Evolutionary conservation across 2,329 filamentous ascomycete genomes (phyloP), one percentile per base, ranked within the genome.

Genomic region (Aspergillus sp.): DNA sequence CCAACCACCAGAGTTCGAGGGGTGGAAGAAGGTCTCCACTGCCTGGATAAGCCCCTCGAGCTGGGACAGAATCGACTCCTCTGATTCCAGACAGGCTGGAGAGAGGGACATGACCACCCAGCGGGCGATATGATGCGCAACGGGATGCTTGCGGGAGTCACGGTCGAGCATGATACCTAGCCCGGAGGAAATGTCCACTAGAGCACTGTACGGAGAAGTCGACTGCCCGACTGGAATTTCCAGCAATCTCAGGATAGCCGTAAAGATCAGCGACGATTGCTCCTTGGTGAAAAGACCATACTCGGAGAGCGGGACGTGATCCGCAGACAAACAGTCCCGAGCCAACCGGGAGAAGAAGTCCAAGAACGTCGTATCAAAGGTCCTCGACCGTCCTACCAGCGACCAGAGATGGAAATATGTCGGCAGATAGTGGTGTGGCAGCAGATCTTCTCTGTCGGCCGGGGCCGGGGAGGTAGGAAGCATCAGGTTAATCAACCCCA

Each of bases 331-430:
- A 49, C 87, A 88, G 65, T 98, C 93, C 54, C 91, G 78, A 1
- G 91, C 85, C 61, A 96, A 74, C 45, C 93, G 80, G 10, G 93
- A 97, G 53, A 95, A 81, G 27, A 95, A 80, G 68, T 98, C 93
- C 54, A 97, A 80, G 60, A 95, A 90, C 53, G 86, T 85, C 49
- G 87, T 81, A 67, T 98, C 93, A 52, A 93, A 86, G 3, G 83
- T 79, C 67, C 88, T 93, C 1, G 91, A 97, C 45, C 94, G 80
- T 58, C 89, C 93, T 56, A 97, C 83, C 38, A 97, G 77, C 1
- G 90, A 93, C 93, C 93, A 98, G 1, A 97, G 72, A 67, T 98
- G 93, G 74, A 98, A 98, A 59, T 95, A 85, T 0, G 91, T 95
- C 3, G 93, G 93, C 32, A 97, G 74, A 61, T 94, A 91, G 62